A percentile compares a stretch with the other conserved stretches of the same genome.
These are phyloP conservation scores for Sporothrix protearum DNA, from an alignment of 2,329 filamentous ascomycete species.

Conservation along the genomic window DNA sequence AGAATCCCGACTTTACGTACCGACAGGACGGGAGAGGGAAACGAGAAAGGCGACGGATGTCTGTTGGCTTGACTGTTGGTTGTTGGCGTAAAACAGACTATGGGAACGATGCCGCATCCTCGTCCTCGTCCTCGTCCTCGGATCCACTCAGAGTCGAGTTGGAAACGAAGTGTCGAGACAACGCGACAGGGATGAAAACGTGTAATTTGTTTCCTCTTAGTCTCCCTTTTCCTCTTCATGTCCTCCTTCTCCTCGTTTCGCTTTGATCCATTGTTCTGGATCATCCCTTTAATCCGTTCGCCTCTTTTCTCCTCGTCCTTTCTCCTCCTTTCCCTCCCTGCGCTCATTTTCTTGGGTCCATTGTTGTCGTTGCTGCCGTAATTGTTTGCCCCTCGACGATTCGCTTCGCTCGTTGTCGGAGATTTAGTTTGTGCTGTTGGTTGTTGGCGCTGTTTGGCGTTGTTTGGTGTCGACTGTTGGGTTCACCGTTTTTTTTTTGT, in stretches of 20 bases:
- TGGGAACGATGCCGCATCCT: neutral
- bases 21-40: neutral
- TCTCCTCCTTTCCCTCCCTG: neutral
- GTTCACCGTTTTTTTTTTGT: neutral
- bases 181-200: neutral
- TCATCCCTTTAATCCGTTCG: neutral
- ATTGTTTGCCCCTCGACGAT: neutral
- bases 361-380: neutral
- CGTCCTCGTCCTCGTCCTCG: neutral
- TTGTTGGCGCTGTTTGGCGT: neutral
- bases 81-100: neutral
- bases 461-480: neutral
- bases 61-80: neutral
- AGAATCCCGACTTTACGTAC: neutral
- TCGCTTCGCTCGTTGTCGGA: neutral
- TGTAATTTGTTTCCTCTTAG: neutral
- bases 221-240: neutral
- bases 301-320: neutral
- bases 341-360: neutral
- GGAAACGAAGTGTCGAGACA: neutral
- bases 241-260: neutral
- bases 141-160: neutral
- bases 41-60: neutral
- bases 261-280: neutral
- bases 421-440: neutral